phyloP scores from a whole-genome alignment of 495 filamentous ascomycete species.

The Podospora comata region DNA sequence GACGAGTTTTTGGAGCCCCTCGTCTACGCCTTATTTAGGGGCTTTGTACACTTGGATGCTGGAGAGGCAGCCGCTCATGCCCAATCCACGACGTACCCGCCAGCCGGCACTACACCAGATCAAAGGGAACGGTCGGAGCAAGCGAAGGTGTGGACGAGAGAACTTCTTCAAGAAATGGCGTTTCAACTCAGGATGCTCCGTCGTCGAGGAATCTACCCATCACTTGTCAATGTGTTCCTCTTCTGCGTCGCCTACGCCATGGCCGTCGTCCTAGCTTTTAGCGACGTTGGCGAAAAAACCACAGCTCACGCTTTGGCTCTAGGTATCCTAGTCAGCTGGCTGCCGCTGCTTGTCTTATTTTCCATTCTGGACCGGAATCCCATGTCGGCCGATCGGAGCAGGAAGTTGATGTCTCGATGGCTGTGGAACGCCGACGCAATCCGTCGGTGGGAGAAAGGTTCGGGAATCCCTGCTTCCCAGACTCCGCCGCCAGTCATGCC shows the following conservation, averaged over 20 bases:
- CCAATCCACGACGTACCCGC: too few species aligned
- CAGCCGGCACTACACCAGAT: not conserved
- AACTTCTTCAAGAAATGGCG: constrained; percentile 19
- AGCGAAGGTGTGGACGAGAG: constrained; percentile 5
- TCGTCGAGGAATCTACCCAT: constrained; percentile 15
- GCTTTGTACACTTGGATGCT: not conserved
- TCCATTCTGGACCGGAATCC: constrained; percentile 52
- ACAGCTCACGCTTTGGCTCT: constrained; percentile 48
- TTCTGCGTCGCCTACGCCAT: constrained; percentile 37
- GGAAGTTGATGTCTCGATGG: constrained; percentile 17
- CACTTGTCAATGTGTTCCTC: constrained; percentile 11
- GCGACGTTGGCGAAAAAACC: constrained; percentile 34
- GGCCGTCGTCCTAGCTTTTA: constrained; percentile 47
- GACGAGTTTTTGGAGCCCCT: constrained; percentile 10
- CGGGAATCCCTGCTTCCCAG: constrained; percentile 11
- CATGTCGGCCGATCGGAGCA: constrained; percentile 35
- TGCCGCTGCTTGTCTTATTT: constrained; percentile 47
- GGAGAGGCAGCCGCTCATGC: constrained; percentile 8
- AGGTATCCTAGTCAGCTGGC: constrained; percentile 47
- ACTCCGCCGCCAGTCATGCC: not conserved
- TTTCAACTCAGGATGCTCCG: constrained; percentile 16
- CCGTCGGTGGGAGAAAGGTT: constrained; percentile 8
- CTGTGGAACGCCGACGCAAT: constrained; percentile 21
- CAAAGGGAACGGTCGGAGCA: not conserved
- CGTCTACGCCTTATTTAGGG: constrained; percentile 17